Conservation (phyloP, 495 filamentous ascomycete species). For the Penicillium desertorum region DNA sequence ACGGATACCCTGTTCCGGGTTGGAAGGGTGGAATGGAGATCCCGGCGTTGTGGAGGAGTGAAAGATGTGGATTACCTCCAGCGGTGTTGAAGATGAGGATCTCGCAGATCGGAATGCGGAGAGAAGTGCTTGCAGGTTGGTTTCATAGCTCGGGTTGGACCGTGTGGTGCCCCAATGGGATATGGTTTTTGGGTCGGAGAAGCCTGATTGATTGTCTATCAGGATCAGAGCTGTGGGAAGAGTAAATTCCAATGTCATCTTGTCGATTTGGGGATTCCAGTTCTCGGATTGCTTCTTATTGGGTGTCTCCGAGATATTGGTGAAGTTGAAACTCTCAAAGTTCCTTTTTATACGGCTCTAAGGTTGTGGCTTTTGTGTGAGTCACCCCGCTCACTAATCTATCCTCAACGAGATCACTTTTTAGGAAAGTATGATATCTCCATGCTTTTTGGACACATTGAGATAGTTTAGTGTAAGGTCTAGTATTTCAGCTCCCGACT, state of each 20-base stretch:
- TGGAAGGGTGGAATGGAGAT: slow-evolving; percentile 35
- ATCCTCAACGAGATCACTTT: not conserved
- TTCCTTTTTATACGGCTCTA: not conserved
- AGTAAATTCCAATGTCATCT: slow-evolving; percentile 24
- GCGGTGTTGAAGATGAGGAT: slow-evolving; percentile 15
- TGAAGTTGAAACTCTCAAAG: not conserved
- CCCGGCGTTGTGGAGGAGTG: slow-evolving; percentile 41
- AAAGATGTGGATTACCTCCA: slow-evolving; percentile 49
- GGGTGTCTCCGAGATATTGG: not conserved
- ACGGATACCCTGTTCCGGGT: slow-evolving; percentile 29
- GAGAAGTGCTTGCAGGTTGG: slow-evolving; percentile 43
- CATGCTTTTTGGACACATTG: not conserved
- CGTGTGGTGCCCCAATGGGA: slow-evolving; percentile 43
- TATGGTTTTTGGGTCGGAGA: slow-evolving; percentile 38
- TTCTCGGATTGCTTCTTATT: not conserved
- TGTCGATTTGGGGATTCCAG: not conserved
- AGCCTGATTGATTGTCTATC: slow-evolving; percentile 58
- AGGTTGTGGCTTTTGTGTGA: not conserved
- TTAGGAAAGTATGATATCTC: not conserved
- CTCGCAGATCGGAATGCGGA: slow-evolving; percentile 39
- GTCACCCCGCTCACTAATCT: slow-evolving; percentile 14
- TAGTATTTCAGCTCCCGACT: not conserved
- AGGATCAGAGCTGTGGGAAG: slow-evolving; percentile 53
- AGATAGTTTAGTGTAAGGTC: not conserved
- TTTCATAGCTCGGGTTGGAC: slow-evolving; percentile 48